Conservation (phyloP, 768 basidiomycete species). For the Mycena crocata region DNA sequence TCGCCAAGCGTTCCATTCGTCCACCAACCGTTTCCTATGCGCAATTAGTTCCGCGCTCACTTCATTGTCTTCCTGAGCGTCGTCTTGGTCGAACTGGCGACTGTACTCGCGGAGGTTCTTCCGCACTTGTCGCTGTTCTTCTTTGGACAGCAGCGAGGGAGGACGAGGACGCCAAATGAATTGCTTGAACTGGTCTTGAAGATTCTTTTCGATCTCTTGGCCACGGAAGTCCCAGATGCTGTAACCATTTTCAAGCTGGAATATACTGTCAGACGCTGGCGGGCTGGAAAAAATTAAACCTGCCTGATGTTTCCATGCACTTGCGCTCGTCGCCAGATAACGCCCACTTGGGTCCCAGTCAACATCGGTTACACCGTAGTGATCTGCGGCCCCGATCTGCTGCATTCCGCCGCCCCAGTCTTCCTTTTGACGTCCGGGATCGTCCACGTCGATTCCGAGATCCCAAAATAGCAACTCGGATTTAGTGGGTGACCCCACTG, state of each 20-base stretch:
- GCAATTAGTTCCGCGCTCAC: constrained; percentile 93
- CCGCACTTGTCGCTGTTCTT: constrained; percentile 85
- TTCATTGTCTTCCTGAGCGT: constrained; percentile 92
- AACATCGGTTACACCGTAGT: constrained; percentile 96
- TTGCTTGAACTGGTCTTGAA: constrained; percentile 96
- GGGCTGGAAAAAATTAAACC: constrained; percentile 37
- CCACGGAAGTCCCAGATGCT: constrained; percentile 98
- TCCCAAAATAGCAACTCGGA: constrained; percentile 99
- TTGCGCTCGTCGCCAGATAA: constrained; percentile 91
- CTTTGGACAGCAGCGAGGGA: constrained; percentile 82
- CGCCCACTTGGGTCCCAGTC: constrained; percentile 98
- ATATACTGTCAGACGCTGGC: constrained; percentile 19
- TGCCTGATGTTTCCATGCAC: constrained; percentile 93
- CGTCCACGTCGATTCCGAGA: constrained; percentile 85
- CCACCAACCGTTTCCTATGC: constrained; percentile 87
- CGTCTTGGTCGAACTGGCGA: constrained; percentile 93
- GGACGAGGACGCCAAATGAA: constrained; percentile 98
- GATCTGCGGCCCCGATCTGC: constrained; percentile 85
- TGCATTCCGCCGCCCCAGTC: constrained; percentile 91
- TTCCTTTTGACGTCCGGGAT: constrained; percentile 61
- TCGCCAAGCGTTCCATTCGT: constrained; percentile 99
- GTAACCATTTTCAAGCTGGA: constrained; percentile 93
- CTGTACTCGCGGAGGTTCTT: constrained; percentile 93
- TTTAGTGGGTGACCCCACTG: constrained; percentile 94
- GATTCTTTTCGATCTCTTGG: constrained; percentile 85